Evolutionary conservation across 371 early-diverging fungal genomes (phyloP), one percentile per base, ranked within the genome.

Genomic region (Mucor irregularis): DNA sequence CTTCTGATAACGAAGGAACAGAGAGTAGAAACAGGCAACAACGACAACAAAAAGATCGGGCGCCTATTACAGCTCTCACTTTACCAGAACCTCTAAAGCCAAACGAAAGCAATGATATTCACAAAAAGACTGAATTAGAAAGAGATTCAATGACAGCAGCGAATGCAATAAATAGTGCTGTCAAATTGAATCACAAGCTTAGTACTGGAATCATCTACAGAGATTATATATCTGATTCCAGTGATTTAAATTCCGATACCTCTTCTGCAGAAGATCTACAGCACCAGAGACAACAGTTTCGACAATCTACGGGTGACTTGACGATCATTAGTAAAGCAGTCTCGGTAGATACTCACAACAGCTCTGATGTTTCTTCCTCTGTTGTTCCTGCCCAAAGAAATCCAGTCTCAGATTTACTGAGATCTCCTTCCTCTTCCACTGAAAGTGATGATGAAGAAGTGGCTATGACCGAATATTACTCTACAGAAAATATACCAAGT

Each of bases 241-340:
- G 55, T 21, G 55, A 55, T 38, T 37, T 55, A 55, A 55, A 55
- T 55, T 55, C 55, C 55, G 55, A 55, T 7, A 38, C 55, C 28
- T 55, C 55, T 16, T 55, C 55, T n/a, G 5, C 47, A 16, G 46
- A 46, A 38, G 46, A 55, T 5, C 35, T 28, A 11, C 37, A 24
- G 3, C 19, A 25, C 19, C 38, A 35, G 8, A 38, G 35, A 5
- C 55, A 55, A 28, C 42, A 31, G 11, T 31, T 42, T 24, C 43
- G 53, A 39, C 53, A 52, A 42, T 55, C 55, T 3, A 55, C 55
- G 7, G 55, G 55, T 16, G 55, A 55, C 19, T 30, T 55, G 29
- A 55, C 55, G 19, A 11, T 55, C 5, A 55, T 55, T 11, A 55
- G 55, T 16, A 55, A 55, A 46, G 34, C 55, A 19, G 55, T 55